These are phyloP conservation scores for Fragaria ananassa DNA, from an alignment of 306 rosid genomes.

Conservation along the genomic window DNA sequence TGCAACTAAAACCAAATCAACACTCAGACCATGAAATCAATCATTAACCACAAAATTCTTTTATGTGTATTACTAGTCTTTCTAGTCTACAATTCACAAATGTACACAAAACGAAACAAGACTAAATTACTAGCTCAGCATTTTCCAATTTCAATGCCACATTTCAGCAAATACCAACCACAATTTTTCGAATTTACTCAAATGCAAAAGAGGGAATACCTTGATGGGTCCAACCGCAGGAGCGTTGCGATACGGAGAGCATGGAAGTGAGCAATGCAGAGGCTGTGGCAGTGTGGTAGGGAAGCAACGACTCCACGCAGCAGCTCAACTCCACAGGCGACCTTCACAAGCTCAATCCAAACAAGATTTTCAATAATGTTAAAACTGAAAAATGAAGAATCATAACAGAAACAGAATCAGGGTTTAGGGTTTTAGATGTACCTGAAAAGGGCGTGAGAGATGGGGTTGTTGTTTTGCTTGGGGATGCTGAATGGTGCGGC, in stretches of 20 bases:
- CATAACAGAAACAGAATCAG: neutral
- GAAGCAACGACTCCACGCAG: slow-evolving; percentile 83
- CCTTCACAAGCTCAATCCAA: slow-evolving; percentile 30
- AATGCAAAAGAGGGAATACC: slow-evolving; percentile 38
- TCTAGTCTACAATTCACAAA: neutral
- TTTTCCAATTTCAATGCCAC: neutral
- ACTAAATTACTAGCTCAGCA: neutral
- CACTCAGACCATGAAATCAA: neutral
- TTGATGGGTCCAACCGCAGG: slow-evolving; percentile 73
- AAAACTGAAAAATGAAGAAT: neutral
- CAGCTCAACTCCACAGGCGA: slow-evolving; percentile 73
- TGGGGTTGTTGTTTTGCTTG: slow-evolving; percentile 43
- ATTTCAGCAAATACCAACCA: neutral
- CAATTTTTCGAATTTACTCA: neutral
- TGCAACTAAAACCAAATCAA: neutral
- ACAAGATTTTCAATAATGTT: neutral
- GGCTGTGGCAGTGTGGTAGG: slow-evolving; percentile 83
- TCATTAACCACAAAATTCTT: no score
- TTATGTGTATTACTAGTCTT: no score
- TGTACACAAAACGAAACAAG: neutral
- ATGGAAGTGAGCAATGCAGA: slow-evolving; percentile 86
- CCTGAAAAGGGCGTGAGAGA: slow-evolving; percentile 45
- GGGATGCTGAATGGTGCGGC: slow-evolving; percentile 47
- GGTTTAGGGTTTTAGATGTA: slow-evolving; percentile 21
- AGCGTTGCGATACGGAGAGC: slow-evolving; percentile 73